Conservation (phyloP, 345 rosid genomes). For the Bruguiera sexangula region DNA sequence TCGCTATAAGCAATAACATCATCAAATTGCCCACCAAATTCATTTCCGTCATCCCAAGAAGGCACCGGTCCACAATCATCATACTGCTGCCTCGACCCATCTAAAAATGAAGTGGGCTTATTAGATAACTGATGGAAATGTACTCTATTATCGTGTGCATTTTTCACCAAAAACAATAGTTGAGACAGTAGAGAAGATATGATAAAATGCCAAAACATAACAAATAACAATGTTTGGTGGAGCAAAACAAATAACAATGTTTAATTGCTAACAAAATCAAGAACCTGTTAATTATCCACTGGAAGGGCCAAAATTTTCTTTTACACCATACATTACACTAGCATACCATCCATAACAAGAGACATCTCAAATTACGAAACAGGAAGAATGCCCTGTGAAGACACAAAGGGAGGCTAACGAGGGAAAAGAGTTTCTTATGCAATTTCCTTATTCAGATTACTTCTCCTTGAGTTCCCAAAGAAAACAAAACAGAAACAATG, state of each 20-base stretch:
- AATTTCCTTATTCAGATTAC: too few relatives aligned
- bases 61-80: conserved; percentile 50
- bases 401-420: too few relatives aligned
- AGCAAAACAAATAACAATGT: neutral
- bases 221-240: neutral
- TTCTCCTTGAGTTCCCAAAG: too few relatives aligned
- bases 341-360: too few relatives aligned
- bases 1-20: conserved; percentile 58
- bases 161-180: too few relatives aligned
- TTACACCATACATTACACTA: neutral
- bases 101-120: conserved; percentile 28
- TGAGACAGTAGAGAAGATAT: too few relatives aligned
- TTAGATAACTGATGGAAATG: neutral
- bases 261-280: neutral
- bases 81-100: conserved; percentile 39
- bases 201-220: too few relatives aligned
- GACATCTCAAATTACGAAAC: too few relatives aligned
- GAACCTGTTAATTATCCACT: neutral
- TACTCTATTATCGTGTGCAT: too few relatives aligned
- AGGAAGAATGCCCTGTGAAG: too few relatives aligned
- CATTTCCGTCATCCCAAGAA: conserved; percentile 61
- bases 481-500: too few relatives aligned
- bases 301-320: neutral
- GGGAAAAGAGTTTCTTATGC: too few relatives aligned
- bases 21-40: conserved; percentile 52